Percentiles rank a stretch among this genome's conserved stretches.
Conservation (phyloP, 257 asterid species). For the Gentiana macrophylla region DNA sequence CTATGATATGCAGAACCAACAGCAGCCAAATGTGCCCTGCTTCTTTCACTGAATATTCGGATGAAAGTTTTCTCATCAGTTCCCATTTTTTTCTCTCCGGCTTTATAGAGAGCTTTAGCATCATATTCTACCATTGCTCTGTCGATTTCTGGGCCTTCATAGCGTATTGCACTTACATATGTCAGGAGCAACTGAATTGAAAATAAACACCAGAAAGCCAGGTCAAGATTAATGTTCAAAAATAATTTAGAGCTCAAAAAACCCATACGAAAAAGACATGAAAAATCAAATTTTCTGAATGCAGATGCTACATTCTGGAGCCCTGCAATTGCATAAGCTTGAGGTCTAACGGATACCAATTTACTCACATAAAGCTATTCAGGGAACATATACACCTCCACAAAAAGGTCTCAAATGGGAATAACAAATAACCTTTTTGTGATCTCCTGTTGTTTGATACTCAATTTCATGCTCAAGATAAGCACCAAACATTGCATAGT, state of each 20-base stretch:
- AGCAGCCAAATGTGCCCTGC: constrained; percentile 65
- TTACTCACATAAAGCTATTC: no score
- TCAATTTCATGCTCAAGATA: constrained; percentile 78
- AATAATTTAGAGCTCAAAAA: background rate
- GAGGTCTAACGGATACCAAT: background rate
- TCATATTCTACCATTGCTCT: constrained; percentile 52
- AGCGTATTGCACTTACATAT: constrained; percentile 35
- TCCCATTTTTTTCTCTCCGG: constrained; percentile 87
- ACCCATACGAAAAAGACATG: background rate
- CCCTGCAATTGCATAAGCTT: background rate
- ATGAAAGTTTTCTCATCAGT: constrained; percentile 81
- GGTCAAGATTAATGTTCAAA: background rate
- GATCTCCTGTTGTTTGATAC: constrained; percentile 56
- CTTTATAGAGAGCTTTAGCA: constrained; percentile 78
- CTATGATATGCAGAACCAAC: constrained; percentile 53
- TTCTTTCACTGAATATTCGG: constrained; percentile 55
- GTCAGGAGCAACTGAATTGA: constrained; percentile 63
- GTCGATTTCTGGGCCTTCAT: constrained; percentile 94
- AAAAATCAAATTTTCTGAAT: background rate
- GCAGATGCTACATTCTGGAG: no score
- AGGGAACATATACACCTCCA: no score
- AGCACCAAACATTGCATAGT: constrained; percentile 39
- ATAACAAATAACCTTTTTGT: constrained; percentile 41
- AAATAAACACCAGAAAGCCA: background rate
- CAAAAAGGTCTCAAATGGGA: no score